phyloP scores from a whole-genome alignment of 2,329 filamentous ascomycete species.

The Metarhizium humberi region DNA sequence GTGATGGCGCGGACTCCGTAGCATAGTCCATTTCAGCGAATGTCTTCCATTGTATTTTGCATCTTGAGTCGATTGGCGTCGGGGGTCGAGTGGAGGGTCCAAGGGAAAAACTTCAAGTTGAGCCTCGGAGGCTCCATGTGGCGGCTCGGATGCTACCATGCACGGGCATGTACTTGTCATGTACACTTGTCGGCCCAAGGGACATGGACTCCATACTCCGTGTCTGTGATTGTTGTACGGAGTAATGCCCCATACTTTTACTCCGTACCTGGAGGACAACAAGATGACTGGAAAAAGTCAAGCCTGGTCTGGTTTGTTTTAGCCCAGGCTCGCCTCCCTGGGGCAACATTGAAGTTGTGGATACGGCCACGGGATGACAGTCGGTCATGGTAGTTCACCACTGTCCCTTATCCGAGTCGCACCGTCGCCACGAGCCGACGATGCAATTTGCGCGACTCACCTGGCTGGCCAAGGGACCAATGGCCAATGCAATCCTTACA shows the following conservation, averaged over 20 bases:
- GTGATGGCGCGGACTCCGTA: background rate
- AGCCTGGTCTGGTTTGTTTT: background rate
- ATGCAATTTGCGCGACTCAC: background rate
- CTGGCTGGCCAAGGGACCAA: background rate
- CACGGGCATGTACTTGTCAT: background rate
- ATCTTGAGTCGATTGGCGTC: background rate
- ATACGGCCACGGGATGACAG: background rate
- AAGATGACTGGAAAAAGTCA: background rate
- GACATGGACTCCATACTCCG: too few relatives aligned
- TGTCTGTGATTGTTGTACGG: too few relatives aligned
- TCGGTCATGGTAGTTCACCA: background rate
- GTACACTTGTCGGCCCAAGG: too few relatives aligned
- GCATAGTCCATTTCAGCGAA: too few relatives aligned
- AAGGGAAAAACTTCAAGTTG: background rate
- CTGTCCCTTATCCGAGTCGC: too few relatives aligned
- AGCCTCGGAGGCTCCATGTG: background rate
- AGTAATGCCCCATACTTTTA: too few relatives aligned
- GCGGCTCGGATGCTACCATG: background rate
- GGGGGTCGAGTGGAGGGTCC: background rate
- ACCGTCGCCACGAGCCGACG: background rate
- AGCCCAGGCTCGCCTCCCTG: slow-evolving; percentile 3
- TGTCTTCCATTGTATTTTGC: background rate
- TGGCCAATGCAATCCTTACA: too few relatives aligned
- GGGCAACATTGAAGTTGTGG: background rate
- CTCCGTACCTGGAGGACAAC: too few relatives aligned